These are phyloP conservation scores for Arthrobotrys megalospora DNA, from an alignment of 2,329 filamentous ascomycete genomes.

Conservation along the genomic window DNA sequence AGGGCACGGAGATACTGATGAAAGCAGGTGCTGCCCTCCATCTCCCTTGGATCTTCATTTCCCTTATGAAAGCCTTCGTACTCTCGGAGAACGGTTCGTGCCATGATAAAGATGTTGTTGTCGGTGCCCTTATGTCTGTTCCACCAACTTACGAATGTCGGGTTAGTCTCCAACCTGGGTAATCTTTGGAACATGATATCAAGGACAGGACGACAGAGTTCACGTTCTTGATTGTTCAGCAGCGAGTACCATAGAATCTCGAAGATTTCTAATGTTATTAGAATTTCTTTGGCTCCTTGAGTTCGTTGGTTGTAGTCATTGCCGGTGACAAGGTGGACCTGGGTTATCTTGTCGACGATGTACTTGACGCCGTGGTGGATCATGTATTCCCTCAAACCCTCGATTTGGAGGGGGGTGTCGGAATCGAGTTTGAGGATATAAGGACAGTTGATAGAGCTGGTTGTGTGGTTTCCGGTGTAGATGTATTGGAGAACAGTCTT, in stretches of 20 bases:
- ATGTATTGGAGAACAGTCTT: slow-evolving; percentile 15
- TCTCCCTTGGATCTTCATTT: not conserved
- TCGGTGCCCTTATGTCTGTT: slow-evolving; percentile 11
- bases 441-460: slow-evolving; percentile 26
- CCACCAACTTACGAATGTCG: slow-evolving; percentile 25
- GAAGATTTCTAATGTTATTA: slow-evolving; percentile 29
- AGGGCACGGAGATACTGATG: not conserved
- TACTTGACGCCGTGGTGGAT: slow-evolving; percentile 9
- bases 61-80: not conserved
- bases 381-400: slow-evolving; percentile 18
- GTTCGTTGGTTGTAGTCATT: slow-evolving; percentile 13
- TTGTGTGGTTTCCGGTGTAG: slow-evolving; percentile 24
- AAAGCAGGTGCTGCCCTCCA: not conserved
- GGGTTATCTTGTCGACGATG: slow-evolving; percentile 8
- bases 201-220: slow-evolving; percentile 1
- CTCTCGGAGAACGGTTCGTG: not conserved
- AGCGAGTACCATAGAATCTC: slow-evolving; percentile 22
- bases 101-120: slow-evolving; percentile 9
- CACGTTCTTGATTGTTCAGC: slow-evolving; percentile 1
- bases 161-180: slow-evolving; percentile 5
- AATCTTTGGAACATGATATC: slow-evolving; percentile 7
- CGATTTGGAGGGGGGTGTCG: not conserved
- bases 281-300: slow-evolving; percentile 14
- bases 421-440: slow-evolving; percentile 18
- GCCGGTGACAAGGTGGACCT: slow-evolving; percentile 12